Conservation (phyloP, 139 green algal genomes). For the Chlamydomonas urium region DNA sequence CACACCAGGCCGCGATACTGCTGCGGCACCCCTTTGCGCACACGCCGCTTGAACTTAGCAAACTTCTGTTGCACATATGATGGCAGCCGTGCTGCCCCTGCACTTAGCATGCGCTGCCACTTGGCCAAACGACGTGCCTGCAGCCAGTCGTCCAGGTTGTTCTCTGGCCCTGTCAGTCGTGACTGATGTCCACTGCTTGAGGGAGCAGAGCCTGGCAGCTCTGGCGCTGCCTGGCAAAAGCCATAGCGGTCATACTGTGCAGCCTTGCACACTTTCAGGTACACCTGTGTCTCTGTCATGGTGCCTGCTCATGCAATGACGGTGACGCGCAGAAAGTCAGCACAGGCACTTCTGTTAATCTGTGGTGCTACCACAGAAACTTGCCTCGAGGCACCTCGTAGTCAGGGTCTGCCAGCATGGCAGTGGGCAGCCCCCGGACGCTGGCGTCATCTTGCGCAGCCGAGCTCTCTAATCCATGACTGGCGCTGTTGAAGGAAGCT, state of each 20-base stretch:
- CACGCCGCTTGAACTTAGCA: constrained; percentile 52
- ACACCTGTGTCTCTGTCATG: no score
- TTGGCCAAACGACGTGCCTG: constrained; percentile 36
- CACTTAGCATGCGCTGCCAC: constrained; percentile 55
- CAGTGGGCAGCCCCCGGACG: no score
- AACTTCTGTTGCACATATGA: constrained; percentile 31
- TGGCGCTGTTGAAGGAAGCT: no score
- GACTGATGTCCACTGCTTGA: not conserved
- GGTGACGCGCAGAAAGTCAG: no score
- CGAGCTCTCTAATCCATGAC: no score
- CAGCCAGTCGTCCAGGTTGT: constrained; percentile 8
- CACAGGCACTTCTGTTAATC: no score
- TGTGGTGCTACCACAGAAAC: no score
- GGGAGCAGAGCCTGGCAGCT: not conserved
- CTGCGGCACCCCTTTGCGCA: constrained; percentile 67
- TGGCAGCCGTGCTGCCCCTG: constrained; percentile 27
- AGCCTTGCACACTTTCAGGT: no score
- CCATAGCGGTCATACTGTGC: constrained; percentile 6
- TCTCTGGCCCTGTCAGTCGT: not conserved
- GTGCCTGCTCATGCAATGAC: no score
- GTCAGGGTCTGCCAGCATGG: no score
- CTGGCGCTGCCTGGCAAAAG: not conserved
- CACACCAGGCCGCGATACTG: constrained; percentile 54
- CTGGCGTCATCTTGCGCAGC: no score
- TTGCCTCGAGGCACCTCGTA: no score